Evolutionary conservation across 2,329 filamentous ascomycete genomes (phyloP).

Genomic region (Periconia digitata): DNA sequence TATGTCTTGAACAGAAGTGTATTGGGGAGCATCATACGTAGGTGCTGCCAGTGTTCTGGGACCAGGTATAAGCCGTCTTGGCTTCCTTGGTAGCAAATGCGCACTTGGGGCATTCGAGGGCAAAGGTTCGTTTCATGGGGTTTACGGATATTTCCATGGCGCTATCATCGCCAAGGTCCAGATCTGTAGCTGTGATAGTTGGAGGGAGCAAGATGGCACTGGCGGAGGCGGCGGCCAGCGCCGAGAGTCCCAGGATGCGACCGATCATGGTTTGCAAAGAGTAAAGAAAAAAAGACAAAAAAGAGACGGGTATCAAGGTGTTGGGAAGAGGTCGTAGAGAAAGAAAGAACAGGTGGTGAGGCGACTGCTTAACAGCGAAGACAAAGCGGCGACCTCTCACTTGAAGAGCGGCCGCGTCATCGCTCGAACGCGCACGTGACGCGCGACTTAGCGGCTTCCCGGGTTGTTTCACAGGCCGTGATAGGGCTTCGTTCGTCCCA

Average conservation of each 20-base stretch:
- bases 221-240: conserved; percentile 31
- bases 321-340: conserved; percentile 15
- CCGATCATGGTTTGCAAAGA: conserved; percentile 27
- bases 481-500: background rate
- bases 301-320: conserved; percentile 11
- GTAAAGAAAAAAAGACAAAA: conserved; percentile 13
- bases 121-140: conserved; percentile 34
- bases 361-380: background rate
- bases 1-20: background rate
- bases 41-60: conserved; percentile 33
- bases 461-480: background rate
- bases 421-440: no score
- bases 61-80: conserved; percentile 28
- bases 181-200: conserved; percentile 27
- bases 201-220: conserved; percentile 40
- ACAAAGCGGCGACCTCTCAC: conserved; percentile 1
- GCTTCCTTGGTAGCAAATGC: conserved; percentile 28
- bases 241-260: conserved; percentile 37
- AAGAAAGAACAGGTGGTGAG: conserved; percentile 13
- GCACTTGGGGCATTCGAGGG: conserved; percentile 39
- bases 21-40: conserved; percentile 29
- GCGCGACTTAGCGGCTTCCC: no score
- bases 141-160: conserved; percentile 35
- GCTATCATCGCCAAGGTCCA: conserved; percentile 30
- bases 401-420: no score